Percentiles rank a stretch among this genome's conserved stretches.
phyloP scores from a whole-genome alignment of 2,329 filamentous ascomycete genomes.

The Malbranchea zuffiana region DNA sequence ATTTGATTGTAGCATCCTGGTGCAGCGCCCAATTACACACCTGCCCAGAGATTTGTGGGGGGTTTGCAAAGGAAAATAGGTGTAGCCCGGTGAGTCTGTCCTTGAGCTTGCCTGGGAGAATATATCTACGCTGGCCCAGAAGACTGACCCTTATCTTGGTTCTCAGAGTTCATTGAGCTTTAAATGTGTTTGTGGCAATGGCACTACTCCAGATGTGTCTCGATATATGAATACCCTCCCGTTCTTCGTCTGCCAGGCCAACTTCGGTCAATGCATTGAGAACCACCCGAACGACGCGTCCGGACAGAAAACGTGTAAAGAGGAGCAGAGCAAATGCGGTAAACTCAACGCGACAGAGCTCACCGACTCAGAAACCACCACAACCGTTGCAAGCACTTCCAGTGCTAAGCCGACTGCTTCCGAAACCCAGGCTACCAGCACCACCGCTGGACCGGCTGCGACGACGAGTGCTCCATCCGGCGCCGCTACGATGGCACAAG shows the following conservation, averaged over 20 bases:
- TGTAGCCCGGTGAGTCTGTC: slow-evolving; percentile 46
- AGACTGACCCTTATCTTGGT: slow-evolving; percentile 2
- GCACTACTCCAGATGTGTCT: slow-evolving; percentile 44
- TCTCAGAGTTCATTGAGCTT: slow-evolving; percentile 42
- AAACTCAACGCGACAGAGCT: slow-evolving; percentile 17
- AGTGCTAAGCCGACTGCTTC: slow-evolving; percentile 22
- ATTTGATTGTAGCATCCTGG: slow-evolving; percentile 38
- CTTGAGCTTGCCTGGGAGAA: background rate
- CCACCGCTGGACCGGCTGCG: slow-evolving; percentile 21
- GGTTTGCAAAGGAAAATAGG: slow-evolving; percentile 39
- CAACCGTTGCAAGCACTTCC: slow-evolving; percentile 21
- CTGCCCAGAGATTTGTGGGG: slow-evolving; percentile 50
- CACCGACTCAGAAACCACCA: slow-evolving; percentile 23
- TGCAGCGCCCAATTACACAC: slow-evolving; percentile 49
- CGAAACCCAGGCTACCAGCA: slow-evolving; percentile 19
- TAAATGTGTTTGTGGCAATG: slow-evolving; percentile 48
- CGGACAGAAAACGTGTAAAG: slow-evolving; percentile 40
- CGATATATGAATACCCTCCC: slow-evolving; percentile 50
- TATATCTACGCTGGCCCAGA: background rate
- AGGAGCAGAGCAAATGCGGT: slow-evolving; percentile 42
- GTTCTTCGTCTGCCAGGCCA: slow-evolving; percentile 48
- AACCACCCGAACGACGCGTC: slow-evolving; percentile 37
- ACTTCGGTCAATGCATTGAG: slow-evolving; percentile 40
- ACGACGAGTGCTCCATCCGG: slow-evolving; percentile 34
- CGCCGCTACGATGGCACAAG: slow-evolving; percentile 35